Percentiles rank a stretch among this genome's conserved stretches.
Evolutionary conservation across 768 basidiomycete genomes (phyloP).

Genomic region (Dacryopinax primogenitus): DNA sequence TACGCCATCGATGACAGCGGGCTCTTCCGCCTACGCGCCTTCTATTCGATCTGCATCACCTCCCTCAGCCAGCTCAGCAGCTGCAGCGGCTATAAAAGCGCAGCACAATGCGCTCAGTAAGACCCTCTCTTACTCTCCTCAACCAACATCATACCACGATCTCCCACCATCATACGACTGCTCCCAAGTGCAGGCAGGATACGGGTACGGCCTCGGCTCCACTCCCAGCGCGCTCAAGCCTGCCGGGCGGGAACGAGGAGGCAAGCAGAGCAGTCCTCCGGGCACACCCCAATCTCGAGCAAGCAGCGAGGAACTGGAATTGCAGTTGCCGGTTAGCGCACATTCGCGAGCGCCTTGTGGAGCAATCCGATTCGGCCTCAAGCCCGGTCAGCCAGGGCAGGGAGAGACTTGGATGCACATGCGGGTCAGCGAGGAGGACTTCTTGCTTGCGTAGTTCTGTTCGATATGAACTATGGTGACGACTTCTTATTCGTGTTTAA

Average conservation of each 20-base stretch:
- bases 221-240: neutral
- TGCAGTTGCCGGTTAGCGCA: neutral
- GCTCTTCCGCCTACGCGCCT: neutral
- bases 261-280: no score
- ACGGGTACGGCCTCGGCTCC: neutral
- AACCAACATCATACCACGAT: neutral
- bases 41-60: neutral
- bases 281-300: neutral
- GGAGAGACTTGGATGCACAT: slow-evolving; percentile 3
- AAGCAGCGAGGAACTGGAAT: neutral
- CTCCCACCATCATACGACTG: slow-evolving; percentile 2
- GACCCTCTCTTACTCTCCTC: neutral
- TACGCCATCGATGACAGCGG: neutral
- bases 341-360: neutral
- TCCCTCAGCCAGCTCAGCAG: neutral
- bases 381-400: neutral
- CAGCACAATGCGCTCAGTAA: neutral
- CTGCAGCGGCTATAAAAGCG: neutral
- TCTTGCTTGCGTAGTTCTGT: neutral
- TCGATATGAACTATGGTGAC: no score
- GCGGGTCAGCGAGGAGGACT: neutral
- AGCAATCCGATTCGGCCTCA: neutral
- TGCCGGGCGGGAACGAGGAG: no score
- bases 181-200: neutral
- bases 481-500: no score